A percentile compares a stretch with the other conserved stretches of the same genome.
Evolutionary conservation across 1,284 basidiomycete species (phyloP).

Genomic region (Tausonia pullulans): DNA sequence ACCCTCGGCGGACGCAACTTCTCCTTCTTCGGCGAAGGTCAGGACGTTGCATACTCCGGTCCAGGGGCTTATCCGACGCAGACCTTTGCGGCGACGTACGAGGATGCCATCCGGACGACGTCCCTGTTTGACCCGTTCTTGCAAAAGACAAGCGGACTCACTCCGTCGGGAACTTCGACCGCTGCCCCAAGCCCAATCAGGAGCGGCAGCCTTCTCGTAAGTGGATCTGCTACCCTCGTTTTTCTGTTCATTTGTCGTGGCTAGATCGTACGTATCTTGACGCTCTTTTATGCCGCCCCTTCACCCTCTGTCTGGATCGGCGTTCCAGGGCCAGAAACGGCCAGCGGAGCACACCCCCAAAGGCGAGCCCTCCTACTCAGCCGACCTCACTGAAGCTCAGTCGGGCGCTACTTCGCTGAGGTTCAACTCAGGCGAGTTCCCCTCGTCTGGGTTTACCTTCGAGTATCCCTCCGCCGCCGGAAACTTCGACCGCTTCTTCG

Average conservation of each 20-base stretch:
- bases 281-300: not conserved
- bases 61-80: conserved; percentile 12
- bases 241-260: not conserved
- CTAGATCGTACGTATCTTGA: not conserved
- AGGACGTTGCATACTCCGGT: conserved; percentile 15
- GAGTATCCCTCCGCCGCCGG: conserved; percentile 22
- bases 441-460: conserved; percentile 64
- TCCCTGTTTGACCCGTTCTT: not conserved
- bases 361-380: conserved; percentile 10
- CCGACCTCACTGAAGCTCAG: not conserved
- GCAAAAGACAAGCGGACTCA: not conserved
- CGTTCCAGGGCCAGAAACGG: conserved; percentile 13
- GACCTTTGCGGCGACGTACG: conserved; percentile 3
- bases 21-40: conserved; percentile 2
- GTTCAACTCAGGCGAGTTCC: conserved; percentile 40
- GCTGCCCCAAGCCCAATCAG: not conserved
- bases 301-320: not conserved
- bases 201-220: conserved; percentile 1
- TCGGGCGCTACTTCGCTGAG: not conserved
- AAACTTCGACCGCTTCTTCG: conserved; percentile 57
- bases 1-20: conserved; percentile 2
- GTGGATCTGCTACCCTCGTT: not conserved
- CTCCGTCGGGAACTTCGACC: not conserved
- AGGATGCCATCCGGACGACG: conserved; percentile 10
- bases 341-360: conserved; percentile 9